Evolutionary conservation across 495 filamentous ascomycete genomes (phyloP).

Genomic region (Aspergillus ostianus): DNA sequence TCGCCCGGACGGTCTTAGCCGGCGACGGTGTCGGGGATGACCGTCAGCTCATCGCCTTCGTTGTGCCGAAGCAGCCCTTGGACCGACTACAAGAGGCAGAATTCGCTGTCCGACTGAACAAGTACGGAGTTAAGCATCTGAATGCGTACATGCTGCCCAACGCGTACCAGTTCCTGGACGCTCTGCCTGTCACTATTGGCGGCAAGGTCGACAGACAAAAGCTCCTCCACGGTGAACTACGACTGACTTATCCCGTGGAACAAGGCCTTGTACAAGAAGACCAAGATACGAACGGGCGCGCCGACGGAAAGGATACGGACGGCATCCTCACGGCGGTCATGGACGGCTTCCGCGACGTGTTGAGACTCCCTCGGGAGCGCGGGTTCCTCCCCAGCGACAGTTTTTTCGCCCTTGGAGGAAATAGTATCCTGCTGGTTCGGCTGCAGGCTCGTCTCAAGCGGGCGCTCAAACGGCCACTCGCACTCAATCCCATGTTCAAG

Average conservation of each 20-base stretch:
- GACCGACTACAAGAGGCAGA: not conserved
- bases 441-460: slow-evolving; percentile 1
- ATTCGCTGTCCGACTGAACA: not conserved
- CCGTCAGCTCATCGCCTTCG: slow-evolving; percentile 13
- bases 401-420: slow-evolving; percentile 3
- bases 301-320: not conserved
- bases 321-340: not conserved
- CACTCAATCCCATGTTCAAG: not conserved
- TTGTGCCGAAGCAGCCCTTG: slow-evolving; percentile 29
- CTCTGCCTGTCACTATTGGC: slow-evolving; percentile 24
- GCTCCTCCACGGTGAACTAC: slow-evolving; percentile 8
- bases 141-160: not conserved
- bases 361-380: not conserved
- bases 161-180: slow-evolving; percentile 18
- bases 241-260: not conserved
- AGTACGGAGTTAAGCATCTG: not conserved
- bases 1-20: not conserved
- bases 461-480: not conserved
- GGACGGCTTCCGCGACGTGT: not conserved
- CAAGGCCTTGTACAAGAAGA: not conserved
- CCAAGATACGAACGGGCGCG: not conserved
- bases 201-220: slow-evolving; percentile 28
- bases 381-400: not conserved
- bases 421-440: not conserved
- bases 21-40: not conserved